Percentiles rank a stretch among this genome's conserved stretches.
Conservation (phyloP, 306 rosid genomes). For the Fragaria ananassa region DNA sequence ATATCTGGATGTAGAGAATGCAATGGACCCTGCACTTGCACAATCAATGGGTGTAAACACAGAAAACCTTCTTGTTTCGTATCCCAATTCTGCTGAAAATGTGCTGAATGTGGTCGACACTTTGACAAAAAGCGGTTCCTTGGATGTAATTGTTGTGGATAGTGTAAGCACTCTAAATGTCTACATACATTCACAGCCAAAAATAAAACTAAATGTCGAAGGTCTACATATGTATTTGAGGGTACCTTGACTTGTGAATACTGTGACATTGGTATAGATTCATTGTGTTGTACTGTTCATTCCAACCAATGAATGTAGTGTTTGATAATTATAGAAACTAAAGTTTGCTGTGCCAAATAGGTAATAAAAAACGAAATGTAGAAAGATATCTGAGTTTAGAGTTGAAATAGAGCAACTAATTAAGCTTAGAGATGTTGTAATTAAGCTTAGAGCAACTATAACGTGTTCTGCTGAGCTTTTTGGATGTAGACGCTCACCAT, state of each 20-base stretch:
- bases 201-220: background rate
- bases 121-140: slow-evolving; percentile 69
- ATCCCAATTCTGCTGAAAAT: slow-evolving; percentile 77
- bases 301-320: background rate
- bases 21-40: slow-evolving; percentile 67
- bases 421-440: background rate
- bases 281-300: background rate
- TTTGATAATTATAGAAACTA: background rate
- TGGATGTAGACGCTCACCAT: background rate
- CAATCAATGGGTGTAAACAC: slow-evolving; percentile 79
- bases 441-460: too few species aligned
- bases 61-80: slow-evolving; percentile 65
- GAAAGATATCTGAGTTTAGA: background rate
- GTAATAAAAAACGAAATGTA: background rate
- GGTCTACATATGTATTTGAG: too few species aligned
- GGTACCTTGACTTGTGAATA: background rate
- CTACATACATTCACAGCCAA: background rate
- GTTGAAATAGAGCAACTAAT: background rate
- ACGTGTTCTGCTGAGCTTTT: background rate
- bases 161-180: slow-evolving; percentile 46
- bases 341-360: background rate
- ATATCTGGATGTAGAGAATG: slow-evolving; percentile 85
- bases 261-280: background rate
- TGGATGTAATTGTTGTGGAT: slow-evolving; percentile 87
- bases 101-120: slow-evolving; percentile 71